These are phyloP conservation scores for Tephrocybe sp. DNA, from an alignment of 768 basidiomycete genomes.

Conservation along the genomic window DNA sequence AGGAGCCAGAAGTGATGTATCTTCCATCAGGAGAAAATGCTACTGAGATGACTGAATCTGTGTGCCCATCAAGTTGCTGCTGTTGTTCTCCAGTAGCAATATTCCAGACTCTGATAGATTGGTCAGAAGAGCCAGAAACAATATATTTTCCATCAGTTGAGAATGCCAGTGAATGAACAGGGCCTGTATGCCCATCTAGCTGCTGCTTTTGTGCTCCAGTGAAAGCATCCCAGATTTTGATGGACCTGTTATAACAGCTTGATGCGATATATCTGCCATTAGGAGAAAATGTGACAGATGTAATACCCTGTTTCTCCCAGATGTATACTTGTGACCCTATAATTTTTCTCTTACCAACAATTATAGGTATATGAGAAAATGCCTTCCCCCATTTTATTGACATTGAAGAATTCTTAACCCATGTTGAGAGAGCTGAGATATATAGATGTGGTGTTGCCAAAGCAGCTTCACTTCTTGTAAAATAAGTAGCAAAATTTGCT, in stretches of 20 bases:
- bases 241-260: conserved; percentile 1
- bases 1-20: neutral
- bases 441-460: conserved; percentile 20
- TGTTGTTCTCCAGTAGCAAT: neutral
- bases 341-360: neutral
- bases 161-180: neutral
- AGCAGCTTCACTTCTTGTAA: conserved; percentile 14
- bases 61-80: neutral
- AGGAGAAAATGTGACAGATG: neutral
- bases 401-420: conserved; percentile 2
- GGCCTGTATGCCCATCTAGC: neutral
- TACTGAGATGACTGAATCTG: neutral
- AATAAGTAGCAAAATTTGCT: conserved; percentile 17
- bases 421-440: conserved; percentile 20
- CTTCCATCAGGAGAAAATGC: neutral
- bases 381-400: neutral
- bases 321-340: neutral
- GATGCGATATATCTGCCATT: conserved; percentile 4
- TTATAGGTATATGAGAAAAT: neutral
- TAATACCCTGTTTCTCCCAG: neutral
- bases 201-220: neutral
- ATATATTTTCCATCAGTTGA: neutral
- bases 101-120: neutral
- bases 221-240: conserved; percentile 3
- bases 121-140: neutral